phyloP scores from a whole-genome alignment of 1,284 basidiomycete species.

The Sparassis latifolia region DNA sequence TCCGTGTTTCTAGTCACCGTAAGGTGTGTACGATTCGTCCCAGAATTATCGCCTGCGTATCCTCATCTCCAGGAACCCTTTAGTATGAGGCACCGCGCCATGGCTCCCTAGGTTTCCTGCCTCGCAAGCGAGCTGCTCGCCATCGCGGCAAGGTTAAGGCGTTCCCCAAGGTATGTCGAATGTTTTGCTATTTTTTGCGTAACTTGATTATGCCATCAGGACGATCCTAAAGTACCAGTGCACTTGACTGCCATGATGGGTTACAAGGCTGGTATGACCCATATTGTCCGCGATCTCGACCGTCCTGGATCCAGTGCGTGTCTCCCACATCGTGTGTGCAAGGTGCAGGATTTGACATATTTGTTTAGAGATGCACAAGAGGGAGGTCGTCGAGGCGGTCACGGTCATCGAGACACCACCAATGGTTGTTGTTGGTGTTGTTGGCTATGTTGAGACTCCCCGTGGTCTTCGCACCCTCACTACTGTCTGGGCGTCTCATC shows the following conservation, averaged over 20 bases:
- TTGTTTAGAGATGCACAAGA: conserved; percentile 92
- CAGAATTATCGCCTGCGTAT: conserved; percentile 9
- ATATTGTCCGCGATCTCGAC: conserved; percentile 98
- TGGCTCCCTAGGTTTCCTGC: conserved; percentile 90
- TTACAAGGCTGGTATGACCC: conserved; percentile 99
- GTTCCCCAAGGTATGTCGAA: conserved; percentile 79
- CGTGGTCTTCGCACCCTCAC: conserved; percentile 89
- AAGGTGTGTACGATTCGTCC: conserved; percentile 28
- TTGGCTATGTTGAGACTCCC: conserved; percentile 99
- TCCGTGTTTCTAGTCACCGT: conserved; percentile 28
- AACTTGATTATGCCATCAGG: conserved; percentile 42
- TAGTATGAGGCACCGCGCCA: conserved; percentile 95
- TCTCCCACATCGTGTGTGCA: not conserved
- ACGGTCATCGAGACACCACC: conserved; percentile 97
- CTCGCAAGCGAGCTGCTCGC: conserved; percentile 91
- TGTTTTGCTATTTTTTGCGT: not conserved
- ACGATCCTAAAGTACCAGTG: conserved; percentile 99
- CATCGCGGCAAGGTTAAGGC: conserved; percentile 98
- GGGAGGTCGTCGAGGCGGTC: conserved; percentile 98
- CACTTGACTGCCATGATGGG: conserved; percentile 98
- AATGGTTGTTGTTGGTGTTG: conserved; percentile 95
- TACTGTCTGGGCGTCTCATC: conserved; percentile 83
- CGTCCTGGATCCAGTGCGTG: conserved; percentile 93
- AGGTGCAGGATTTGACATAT: not conserved
- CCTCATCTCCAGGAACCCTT: conserved; percentile 8